Percentiles rank a stretch among this genome's conserved stretches.
Conservation (phyloP, 108 stramenopile genomes). For the Cyclotella distinguenda region DNA sequence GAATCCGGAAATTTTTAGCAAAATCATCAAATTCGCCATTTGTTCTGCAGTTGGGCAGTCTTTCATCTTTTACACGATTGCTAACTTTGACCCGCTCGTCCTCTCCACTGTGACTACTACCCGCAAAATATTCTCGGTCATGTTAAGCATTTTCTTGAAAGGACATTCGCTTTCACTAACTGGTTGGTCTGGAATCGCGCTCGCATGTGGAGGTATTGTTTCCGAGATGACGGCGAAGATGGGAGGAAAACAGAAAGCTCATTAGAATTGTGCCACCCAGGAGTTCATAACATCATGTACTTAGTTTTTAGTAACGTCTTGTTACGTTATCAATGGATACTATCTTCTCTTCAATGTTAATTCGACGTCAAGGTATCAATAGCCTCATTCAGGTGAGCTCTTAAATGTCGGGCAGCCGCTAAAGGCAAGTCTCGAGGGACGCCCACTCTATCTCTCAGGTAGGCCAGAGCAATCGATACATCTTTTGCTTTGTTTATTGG, state of each 20-base stretch:
- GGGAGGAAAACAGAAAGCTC: conserved; percentile 49
- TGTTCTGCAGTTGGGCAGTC: conserved; percentile 97
- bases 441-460: conserved; percentile 79
- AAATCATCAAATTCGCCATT: conserved; percentile 88
- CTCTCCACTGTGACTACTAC: conserved; percentile 98
- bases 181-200: conserved; percentile 88
- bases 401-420: conserved; percentile 69
- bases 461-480: conserved; percentile 61
- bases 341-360: too few species aligned
- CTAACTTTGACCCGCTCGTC: conserved; percentile 95
- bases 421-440: conserved; percentile 81
- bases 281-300: neutral
- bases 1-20: conserved; percentile 86
- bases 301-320: neutral
- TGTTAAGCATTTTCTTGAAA: conserved; percentile 90
- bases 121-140: conserved; percentile 96
- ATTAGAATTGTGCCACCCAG: conserved; percentile 31
- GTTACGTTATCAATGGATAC: too few species aligned
- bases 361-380: conserved; percentile 55
- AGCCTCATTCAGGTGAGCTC: conserved; percentile 82
- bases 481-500: conserved; percentile 49
- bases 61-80: conserved; percentile 99
- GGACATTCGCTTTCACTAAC: conserved; percentile 81
- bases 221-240: conserved; percentile 81
- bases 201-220: conserved; percentile 86